Percentiles rank a stretch among this genome's conserved stretches.
phyloP scores from a whole-genome alignment of 2,329 filamentous ascomycete species.

The Drechslerella stenobrocha region DNA sequence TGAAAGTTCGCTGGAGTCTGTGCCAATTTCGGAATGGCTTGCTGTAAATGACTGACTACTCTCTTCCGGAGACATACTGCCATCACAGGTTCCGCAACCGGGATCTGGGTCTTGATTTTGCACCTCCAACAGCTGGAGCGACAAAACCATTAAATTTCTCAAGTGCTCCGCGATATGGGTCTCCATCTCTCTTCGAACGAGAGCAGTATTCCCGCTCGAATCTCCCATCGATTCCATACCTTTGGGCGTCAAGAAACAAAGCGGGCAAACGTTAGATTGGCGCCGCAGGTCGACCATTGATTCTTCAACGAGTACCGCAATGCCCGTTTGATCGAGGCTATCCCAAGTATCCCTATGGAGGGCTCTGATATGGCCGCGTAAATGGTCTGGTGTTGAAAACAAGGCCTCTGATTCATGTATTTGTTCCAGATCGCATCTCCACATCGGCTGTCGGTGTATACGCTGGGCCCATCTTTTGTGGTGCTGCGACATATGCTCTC shows the following conservation, averaged over 20 bases:
- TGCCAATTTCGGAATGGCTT: no score
- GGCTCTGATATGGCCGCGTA: not conserved
- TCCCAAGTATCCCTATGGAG: not conserved
- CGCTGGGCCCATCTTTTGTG: not conserved
- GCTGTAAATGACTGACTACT: no score
- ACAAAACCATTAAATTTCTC: slow-evolving; percentile 5
- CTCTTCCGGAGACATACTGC: no score
- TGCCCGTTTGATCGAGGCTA: not conserved
- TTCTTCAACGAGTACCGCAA: not conserved
- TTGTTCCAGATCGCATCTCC: slow-evolving; percentile 3
- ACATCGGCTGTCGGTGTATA: slow-evolving; percentile 4
- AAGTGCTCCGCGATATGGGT: slow-evolving; percentile 9
- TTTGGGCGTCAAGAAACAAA: slow-evolving; percentile 1
- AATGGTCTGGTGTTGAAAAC: not conserved
- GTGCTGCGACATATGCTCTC: not conserved
- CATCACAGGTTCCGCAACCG: no score
- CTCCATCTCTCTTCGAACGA: not conserved
- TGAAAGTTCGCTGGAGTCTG: no score
- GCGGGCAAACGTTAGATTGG: slow-evolving; percentile 3
- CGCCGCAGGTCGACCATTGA: not conserved
- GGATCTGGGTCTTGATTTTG: not conserved
- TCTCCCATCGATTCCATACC: not conserved
- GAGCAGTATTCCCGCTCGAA: not conserved
- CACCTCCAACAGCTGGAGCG: not conserved
- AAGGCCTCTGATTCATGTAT: slow-evolving; percentile 7